phyloP scores from a whole-genome alignment of 179 eudicot species.

The Beta lomatogona region DNA sequence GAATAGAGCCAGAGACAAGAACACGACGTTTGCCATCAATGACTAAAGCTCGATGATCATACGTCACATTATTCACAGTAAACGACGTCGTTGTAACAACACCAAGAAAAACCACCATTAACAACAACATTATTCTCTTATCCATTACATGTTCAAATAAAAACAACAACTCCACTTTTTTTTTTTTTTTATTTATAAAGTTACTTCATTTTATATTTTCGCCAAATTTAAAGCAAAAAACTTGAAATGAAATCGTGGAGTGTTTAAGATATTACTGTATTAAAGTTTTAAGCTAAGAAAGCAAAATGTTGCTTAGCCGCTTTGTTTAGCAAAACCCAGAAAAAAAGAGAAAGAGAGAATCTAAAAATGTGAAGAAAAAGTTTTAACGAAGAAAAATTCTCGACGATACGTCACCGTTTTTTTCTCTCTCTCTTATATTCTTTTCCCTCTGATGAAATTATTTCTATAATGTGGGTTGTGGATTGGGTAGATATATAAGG shows the following conservation, averaged over 20 bases:
- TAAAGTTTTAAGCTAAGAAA: constrained; percentile 14
- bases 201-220: too few relatives aligned
- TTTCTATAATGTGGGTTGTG: too few relatives aligned
- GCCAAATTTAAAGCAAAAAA: background rate
- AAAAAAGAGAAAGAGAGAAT: background rate
- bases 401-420: too few relatives aligned
- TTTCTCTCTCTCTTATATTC: too few relatives aligned
- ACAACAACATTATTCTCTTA: background rate
- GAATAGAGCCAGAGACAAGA: constrained; percentile 89
- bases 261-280: background rate
- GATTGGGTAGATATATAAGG: too few relatives aligned
- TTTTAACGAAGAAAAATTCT: too few relatives aligned
- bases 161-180: too few relatives aligned
- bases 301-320: constrained; percentile 30
- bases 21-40: constrained; percentile 84
- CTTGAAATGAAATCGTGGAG: background rate
- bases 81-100: constrained; percentile 39
- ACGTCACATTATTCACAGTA: constrained; percentile 64
- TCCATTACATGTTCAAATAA: background rate
- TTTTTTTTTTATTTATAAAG: background rate
- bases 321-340: constrained; percentile 24
- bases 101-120: constrained; percentile 17
- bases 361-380: background rate
- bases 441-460: too few relatives aligned
- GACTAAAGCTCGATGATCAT: constrained; percentile 80